A percentile compares a stretch with the other conserved stretches of the same genome.
These are phyloP conservation scores for Pterocarpus macrocarpus DNA, from an alignment of 306 rosid genomes.

Conservation along the genomic window DNA sequence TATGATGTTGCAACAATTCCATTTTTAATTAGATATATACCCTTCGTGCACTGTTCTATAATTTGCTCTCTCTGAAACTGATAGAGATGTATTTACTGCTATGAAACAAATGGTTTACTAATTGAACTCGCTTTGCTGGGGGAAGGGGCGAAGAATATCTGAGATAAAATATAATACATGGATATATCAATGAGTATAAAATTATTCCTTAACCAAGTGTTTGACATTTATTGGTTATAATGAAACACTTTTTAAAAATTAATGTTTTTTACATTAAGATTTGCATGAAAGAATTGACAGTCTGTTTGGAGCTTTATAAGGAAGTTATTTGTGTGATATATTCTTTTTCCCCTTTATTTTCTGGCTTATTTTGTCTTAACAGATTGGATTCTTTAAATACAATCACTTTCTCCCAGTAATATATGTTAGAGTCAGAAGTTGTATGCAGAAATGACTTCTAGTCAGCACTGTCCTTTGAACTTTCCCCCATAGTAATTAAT, in stretches of 20 bases:
- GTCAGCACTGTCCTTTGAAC: constrained; percentile 6
- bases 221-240: background rate
- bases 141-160: background rate
- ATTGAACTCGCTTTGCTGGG: background rate
- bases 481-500: constrained; percentile 37
- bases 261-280: constrained; percentile 4
- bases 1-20: constrained; percentile 14
- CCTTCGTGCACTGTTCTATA: constrained; percentile 16
- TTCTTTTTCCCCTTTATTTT: constrained; percentile 30
- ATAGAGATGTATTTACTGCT: constrained; percentile 10
- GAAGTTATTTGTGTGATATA: background rate
- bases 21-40: constrained; percentile 15
- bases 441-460: constrained; percentile 33
- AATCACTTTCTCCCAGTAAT: constrained; percentile 11
- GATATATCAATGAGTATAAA: background rate
- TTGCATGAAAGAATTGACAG: constrained; percentile 5
- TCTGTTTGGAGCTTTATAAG: background rate
- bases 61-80: constrained; percentile 22
- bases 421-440: constrained; percentile 23
- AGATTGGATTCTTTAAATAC: background rate
- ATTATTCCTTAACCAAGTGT: background rate
- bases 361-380: constrained; percentile 17
- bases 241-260: background rate
- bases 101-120: constrained; percentile 18
- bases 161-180: constrained; percentile 17